phyloP scores from a whole-genome alignment of 345 rosid genomes.

The Gossypium australe region DNA sequence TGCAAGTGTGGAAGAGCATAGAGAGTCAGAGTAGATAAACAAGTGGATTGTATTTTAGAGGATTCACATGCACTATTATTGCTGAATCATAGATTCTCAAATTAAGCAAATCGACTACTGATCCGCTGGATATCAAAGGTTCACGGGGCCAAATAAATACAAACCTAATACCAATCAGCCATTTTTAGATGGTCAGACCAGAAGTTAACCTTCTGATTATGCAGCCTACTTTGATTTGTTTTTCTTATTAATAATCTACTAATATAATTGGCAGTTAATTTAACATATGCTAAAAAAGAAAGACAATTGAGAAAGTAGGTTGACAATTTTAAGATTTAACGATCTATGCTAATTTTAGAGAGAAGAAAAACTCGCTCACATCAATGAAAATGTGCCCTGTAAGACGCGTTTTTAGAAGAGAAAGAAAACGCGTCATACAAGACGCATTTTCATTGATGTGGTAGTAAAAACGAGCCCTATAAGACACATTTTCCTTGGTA shows the following conservation, averaged over 20 bases:
- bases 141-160: not conserved
- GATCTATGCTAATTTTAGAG: too few species aligned
- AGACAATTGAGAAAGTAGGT: too few species aligned
- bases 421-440: too few species aligned
- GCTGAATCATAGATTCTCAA: not conserved
- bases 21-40: not conserved
- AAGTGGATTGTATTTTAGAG: not conserved
- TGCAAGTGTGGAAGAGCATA: not conserved
- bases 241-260: not conserved
- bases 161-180: not conserved
- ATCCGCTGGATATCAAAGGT: not conserved
- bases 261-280: too few species aligned
- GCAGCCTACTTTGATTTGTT: not conserved
- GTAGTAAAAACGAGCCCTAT: too few species aligned
- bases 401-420: too few species aligned
- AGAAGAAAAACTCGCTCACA: too few species aligned
- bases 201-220: not conserved
- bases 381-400: too few species aligned
- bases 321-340: too few species aligned
- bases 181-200: not conserved
- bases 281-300: too few species aligned
- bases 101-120: not conserved
- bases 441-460: too few species aligned
- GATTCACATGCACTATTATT: constrained; percentile 1
- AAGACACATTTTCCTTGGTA: too few species aligned